Evolutionary conservation across 2,329 filamentous ascomycete species (phyloP), one percentile per base, ranked within the genome.

Genomic region (Coleophoma eucalyptorum): DNA sequence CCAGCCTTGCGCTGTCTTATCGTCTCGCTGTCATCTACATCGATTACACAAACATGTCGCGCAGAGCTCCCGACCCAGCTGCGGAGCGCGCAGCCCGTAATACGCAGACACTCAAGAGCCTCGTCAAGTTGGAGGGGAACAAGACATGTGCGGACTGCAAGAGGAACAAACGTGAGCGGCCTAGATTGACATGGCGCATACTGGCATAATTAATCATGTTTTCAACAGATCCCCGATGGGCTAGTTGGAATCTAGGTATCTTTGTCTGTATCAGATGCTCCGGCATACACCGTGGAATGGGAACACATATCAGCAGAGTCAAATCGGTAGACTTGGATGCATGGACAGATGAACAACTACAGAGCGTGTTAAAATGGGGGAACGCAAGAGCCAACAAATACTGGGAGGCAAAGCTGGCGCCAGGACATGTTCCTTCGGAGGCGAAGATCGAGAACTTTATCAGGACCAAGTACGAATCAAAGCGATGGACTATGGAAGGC

Each of bases 381-480:
- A 99, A 99, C 69, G 83, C 87, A 50, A 86, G 92, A 69, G 94
- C 94, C 50, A 99, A 99, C 76, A 97, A 96, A 77, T 96, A 97
- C 70, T 99, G 93, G 93, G 95, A 99, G 72, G 83, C 89, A 55
- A 99, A 97, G 74, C 74, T 99, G 64, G 91, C 93, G 2, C 74
- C 87, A 13, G 92, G 92, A 53, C 94, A 99, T 71, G 84, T 93
- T 43, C 94, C 94, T 1, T 96, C 93, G 19, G 95, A 99, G 75
- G 82, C 89, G 59, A 99, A 99, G 79, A 97, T 99, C 62, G 94
- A 99, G 79, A 99, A 97, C 77, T 99, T 99, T 66, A 97, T 99
- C 63, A 86, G 94, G 59, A 99, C 95, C 50, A 99, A 99, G 72
- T 99, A 99, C 71, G 94, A 99, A 69, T 88, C 94, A 49, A 97